phyloP scores from a whole-genome alignment of 768 basidiomycete genomes.

The Crepidotus variabilis region DNA sequence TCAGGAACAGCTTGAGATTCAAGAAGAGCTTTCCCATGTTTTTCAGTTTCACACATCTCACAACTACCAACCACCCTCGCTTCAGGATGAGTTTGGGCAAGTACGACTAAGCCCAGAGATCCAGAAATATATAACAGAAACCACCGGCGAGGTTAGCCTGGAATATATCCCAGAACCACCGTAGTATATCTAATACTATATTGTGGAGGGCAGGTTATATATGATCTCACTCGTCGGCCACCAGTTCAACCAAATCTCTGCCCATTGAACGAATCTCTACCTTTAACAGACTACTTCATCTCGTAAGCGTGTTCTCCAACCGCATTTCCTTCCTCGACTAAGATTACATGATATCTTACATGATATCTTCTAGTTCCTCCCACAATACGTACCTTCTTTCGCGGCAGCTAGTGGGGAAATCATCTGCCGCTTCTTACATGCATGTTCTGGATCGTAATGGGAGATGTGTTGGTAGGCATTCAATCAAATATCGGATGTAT shows the following conservation, averaged over 20 bases:
- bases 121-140: slow-evolving; percentile 27
- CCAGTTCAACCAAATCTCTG: slow-evolving; percentile 24
- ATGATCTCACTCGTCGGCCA: slow-evolving; percentile 33
- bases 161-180: neutral
- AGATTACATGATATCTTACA: neutral
- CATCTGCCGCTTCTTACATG: slow-evolving; percentile 51
- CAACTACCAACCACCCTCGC: slow-evolving; percentile 23
- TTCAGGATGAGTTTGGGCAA: slow-evolving; percentile 12
- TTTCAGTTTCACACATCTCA: slow-evolving; percentile 30
- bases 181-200: slow-evolving; percentile 2
- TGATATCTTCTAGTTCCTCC: slow-evolving; percentile 39
- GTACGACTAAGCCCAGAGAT: slow-evolving; percentile 36
- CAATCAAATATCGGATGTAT: neutral
- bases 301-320: slow-evolving; percentile 39
- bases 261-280: slow-evolving; percentile 38
- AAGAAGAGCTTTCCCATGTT: slow-evolving; percentile 19
- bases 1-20: neutral
- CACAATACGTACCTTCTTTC: slow-evolving; percentile 67
- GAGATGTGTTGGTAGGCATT: slow-evolving; percentile 45
- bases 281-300: slow-evolving; percentile 54
- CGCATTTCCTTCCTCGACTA: slow-evolving; percentile 2
- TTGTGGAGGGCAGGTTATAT: slow-evolving; percentile 22
- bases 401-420: slow-evolving; percentile 50
- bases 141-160: slow-evolving; percentile 23
- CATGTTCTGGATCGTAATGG: slow-evolving; percentile 48